A percentile compares a stretch with the other conserved stretches of the same genome.
phyloP scores from a whole-genome alignment of 208 protist genomes.

The Blastocrithidia nonstop region DNA sequence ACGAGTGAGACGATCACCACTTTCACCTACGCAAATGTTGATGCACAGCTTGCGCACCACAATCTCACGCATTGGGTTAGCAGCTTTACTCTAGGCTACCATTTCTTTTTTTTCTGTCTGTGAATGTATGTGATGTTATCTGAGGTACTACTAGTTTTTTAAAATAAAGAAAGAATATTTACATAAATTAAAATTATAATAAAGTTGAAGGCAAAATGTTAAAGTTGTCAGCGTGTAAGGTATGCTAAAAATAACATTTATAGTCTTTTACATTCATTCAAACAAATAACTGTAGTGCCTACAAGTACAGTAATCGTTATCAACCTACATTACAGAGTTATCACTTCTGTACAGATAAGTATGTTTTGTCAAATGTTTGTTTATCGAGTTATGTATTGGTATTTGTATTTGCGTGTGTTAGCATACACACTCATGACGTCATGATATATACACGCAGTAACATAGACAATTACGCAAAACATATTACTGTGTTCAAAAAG shows the following conservation, averaged over 20 bases:
- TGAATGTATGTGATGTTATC: constrained; percentile 4
- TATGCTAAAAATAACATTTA: not conserved
- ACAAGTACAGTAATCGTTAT: not conserved
- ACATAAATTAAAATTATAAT: not conserved
- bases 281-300: not conserved
- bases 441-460: too few relatives aligned
- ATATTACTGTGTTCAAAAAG: too few relatives aligned
- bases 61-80: constrained; percentile 96
- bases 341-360: not conserved
- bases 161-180: constrained; percentile 1
- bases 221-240: too few relatives aligned
- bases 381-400: too few relatives aligned
- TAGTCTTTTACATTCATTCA: not conserved
- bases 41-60: constrained; percentile 98
- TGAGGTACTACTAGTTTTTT: constrained; percentile 1
- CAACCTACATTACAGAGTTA: not conserved
- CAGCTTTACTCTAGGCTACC: constrained; percentile 74
- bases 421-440: too few relatives aligned
- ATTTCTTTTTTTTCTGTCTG: constrained; percentile 11
- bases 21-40: constrained; percentile 99
- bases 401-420: too few relatives aligned
- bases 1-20: constrained; percentile 96
- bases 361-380: too few relatives aligned
- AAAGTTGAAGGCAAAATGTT: too few relatives aligned
- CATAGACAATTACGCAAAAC: too few relatives aligned